Base-by-base conservation (phyloP, 2,329 filamentous ascomycete species). In the Daldinia eschscholtzii region DNA sequence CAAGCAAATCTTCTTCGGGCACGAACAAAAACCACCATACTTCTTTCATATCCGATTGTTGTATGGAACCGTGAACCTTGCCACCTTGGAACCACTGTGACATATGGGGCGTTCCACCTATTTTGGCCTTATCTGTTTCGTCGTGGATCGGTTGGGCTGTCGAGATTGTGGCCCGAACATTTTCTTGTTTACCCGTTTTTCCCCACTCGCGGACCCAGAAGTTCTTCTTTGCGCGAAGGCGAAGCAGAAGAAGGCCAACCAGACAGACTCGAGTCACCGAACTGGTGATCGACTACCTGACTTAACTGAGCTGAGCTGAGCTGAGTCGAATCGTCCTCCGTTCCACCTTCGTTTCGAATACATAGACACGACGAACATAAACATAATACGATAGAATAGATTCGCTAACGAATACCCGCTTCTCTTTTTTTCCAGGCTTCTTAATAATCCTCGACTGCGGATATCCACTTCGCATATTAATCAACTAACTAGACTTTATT, bases 171-270 rank as follows among this genome's bases (percentile, higher is more conserved):
- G 70, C 70, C 71, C 61, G 67, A 71, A 69, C 56, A 59, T 61
- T 71, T 62, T 72, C 67, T 67, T 71, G 55, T 73, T 73, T 72
- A 70, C 71, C 64, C 60, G 67, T 68, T 68, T 68, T 70, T 70
- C 57, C 57, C 70, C 63, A 67, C 61, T 63, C 58, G 46, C 28
- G 39, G 65, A 52, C 60, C 65, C 64, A 70, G 63, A 65, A 48
- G 33, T 37, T 58, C 53, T 63, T 33, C 60, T 55, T 46, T 28
- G 33, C n/a, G 37, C 20, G 28, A 50, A 67, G 53, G 56, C 42
- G 52, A 64, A 56, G 56, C 57, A 64, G 35, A 52, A 35, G 26
- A 55, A 46, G 48, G 56, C 55, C 53, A 56, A 65, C 44, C 33
- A 59, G 52, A 57, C 41, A 61, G 42, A 60, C 33, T 62, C 58